Base-by-base conservation (phyloP, 2,329 filamentous ascomycete species). In the Fusarium vanettenii region DNA sequence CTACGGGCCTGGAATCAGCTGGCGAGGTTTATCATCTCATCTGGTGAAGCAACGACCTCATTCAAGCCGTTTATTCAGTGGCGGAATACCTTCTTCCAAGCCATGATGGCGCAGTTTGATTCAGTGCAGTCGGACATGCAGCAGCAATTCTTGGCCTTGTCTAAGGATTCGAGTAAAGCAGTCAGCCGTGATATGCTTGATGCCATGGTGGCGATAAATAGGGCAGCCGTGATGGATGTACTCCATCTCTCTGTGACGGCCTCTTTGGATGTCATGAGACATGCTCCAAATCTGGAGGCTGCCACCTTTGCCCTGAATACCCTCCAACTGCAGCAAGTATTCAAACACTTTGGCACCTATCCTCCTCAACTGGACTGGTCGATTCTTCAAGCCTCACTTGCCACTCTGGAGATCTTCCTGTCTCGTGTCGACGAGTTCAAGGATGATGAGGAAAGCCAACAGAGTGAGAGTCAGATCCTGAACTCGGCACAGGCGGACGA, bases 1-100 rank as follows among this genome's bases (percentile, higher is more conserved):
- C 78, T 93, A 18, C 86, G 89, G 57, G 87, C 91, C 9, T 93
- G 91, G 91, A 87, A 83, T 63, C 90, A 92, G 73, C 83, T 93
- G 31, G 87, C 90, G 2, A 86, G 87, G 20, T 93, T 91, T 75
- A 80, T 92, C 27, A 84, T 91, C 6, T 85, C 87, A 1, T 85
- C 82, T 0, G 85, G 84, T 10, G 82, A 85, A 48, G 81, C 83
- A 2, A 88, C 87, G 18, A 84, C 83, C 33, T 85, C 87, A 1
- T 89, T 92, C 64, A 85, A 84, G 27, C 80, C 85, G 3, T 83
- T 86, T 57, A 72, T 76, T 9, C 75, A 76, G 29, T 86, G 91
- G 91, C 87, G 90, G 70, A 87, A 86, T 72, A 85, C 83, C 22
- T 86, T 92, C 35, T 90, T 92, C 73, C 85, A 87, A 64, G 87